These are phyloP conservation scores for Colletotrichum theobromicola DNA, from an alignment of 2,329 filamentous ascomycete genomes.

Conservation along the genomic window DNA sequence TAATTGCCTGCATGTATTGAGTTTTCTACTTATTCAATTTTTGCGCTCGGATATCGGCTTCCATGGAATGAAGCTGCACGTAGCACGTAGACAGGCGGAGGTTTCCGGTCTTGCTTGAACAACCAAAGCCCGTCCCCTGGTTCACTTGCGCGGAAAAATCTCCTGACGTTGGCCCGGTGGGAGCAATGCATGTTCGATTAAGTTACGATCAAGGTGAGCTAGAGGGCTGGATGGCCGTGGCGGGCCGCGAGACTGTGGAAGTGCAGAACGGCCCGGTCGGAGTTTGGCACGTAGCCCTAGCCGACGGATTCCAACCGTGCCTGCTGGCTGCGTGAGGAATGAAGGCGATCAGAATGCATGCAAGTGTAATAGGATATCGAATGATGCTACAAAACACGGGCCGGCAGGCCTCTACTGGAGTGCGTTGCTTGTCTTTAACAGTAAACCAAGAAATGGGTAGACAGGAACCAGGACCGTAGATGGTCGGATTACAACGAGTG, in stretches of 20 bases:
- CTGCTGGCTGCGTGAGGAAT: neutral
- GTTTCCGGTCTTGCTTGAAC: neutral
- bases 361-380: neutral
- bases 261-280: neutral
- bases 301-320: neutral
- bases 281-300: neutral
- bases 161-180: neutral
- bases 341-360: neutral
- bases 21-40: neutral
- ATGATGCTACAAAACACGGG: neutral
- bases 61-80: too few relatives aligned
- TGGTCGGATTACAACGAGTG: neutral
- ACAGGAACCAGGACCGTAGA: neutral
- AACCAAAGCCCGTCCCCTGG: too few relatives aligned
- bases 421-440: neutral
- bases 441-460: neutral
- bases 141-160: neutral
- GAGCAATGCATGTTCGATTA: neutral
- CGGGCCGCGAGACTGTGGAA: neutral
- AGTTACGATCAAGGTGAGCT: neutral
- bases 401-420: neutral
- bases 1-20: neutral
- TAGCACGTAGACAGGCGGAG: neutral
- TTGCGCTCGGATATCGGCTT: neutral
- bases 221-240: neutral